Evolutionary conservation across 805 yeast genomes (phyloP).

Genomic region (Limtongia smithiae): DNA sequence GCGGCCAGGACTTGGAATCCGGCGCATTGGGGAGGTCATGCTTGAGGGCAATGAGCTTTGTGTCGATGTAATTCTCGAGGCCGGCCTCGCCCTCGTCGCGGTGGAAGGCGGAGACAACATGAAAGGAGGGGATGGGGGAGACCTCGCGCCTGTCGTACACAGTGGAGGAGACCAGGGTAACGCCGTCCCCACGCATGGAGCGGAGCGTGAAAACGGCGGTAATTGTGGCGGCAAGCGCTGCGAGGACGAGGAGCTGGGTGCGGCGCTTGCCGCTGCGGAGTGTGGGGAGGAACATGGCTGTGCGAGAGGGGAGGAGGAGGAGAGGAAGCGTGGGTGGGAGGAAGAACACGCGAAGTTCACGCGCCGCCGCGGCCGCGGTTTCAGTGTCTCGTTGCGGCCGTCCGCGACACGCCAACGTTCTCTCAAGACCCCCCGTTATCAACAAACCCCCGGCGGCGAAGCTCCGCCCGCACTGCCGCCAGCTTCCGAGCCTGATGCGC

Average conservation of each 20-base stretch:
- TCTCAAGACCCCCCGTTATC: no score
- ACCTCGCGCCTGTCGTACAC: not conserved
- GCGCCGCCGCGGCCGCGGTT: not conserved
- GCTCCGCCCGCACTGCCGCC: conserved; percentile 4
- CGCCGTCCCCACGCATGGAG: no score
- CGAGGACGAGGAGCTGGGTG: no score
- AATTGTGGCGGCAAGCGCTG: no score
- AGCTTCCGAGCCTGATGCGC: conserved; percentile 17
- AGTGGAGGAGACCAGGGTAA: not conserved
- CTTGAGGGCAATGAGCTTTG: conserved; percentile 17
- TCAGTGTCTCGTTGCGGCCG: not conserved
- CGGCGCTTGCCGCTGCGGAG: no score
- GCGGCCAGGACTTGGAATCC: conserved; percentile 17
- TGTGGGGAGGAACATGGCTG: no score
- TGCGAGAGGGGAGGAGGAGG: no score
- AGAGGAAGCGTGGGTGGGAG: no score
- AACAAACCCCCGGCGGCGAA: no score
- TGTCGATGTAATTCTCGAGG: conserved; percentile 22
- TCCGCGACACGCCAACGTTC: no score
- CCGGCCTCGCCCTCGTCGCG: conserved; percentile 13
- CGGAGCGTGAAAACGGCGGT: no score
- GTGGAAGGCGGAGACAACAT: conserved; percentile 3
- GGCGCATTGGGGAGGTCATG: not conserved
- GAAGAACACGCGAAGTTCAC: not conserved
- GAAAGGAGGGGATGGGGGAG: conserved; percentile 20